phyloP scores from a whole-genome alignment of 169 alveolate genomes.

The Cryptosporidium canis region DNA sequence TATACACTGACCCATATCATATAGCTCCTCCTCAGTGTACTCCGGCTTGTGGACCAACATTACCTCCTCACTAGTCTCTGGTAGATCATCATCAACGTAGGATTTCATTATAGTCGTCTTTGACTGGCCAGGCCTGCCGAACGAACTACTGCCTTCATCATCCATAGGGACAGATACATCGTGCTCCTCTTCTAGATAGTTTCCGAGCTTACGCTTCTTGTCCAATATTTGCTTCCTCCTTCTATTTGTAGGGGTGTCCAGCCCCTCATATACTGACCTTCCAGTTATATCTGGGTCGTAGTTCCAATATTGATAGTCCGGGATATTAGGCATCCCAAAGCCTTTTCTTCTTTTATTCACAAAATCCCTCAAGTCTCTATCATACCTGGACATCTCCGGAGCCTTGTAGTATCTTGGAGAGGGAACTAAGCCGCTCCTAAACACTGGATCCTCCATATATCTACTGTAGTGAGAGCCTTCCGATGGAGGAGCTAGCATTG shows the following conservation, averaged over 20 bases:
- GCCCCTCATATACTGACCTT: constrained; percentile 32
- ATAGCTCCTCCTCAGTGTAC: constrained; percentile 58
- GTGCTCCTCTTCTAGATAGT: constrained; percentile 38
- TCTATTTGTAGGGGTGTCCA: constrained; percentile 26
- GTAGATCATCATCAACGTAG: constrained; percentile 65
- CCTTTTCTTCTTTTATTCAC: constrained; percentile 40
- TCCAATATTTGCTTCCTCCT: constrained; percentile 30
- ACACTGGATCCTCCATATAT: not conserved
- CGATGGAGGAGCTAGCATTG: not conserved
- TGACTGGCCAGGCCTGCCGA: not conserved
- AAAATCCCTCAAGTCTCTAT: constrained; percentile 24
- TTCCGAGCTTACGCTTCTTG: constrained; percentile 7
- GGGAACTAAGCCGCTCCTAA: not conserved
- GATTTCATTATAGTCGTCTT: constrained; percentile 45
- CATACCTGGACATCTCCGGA: constrained; percentile 30
- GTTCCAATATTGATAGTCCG: constrained; percentile 60
- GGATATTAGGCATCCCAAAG: constrained; percentile 52
- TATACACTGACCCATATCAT: constrained; percentile 31
- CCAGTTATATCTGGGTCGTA: constrained; percentile 59
- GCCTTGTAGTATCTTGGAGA: constrained; percentile 46
- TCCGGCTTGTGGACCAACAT: constrained; percentile 56
- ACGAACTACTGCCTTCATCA: not conserved
- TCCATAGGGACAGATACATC: constrained; percentile 32
- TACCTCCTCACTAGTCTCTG: constrained; percentile 37
- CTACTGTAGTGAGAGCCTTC: not conserved